phyloP scores from a whole-genome alignment of 2,329 filamentous ascomycete species.

The Penicillium sp. region DNA sequence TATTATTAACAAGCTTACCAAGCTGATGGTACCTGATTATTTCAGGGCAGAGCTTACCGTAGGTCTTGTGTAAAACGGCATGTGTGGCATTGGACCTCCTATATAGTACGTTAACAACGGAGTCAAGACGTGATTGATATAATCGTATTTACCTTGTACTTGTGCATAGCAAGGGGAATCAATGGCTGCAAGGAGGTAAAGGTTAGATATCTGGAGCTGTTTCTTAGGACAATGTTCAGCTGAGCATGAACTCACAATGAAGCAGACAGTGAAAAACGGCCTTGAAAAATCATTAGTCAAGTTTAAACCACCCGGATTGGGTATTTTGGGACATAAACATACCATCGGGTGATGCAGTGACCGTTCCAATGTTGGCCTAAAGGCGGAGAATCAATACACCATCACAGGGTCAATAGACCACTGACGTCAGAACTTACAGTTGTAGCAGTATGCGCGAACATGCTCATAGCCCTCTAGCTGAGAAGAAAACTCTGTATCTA shows the following conservation, averaged over 20 bases:
- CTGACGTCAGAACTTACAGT: constrained; percentile 35
- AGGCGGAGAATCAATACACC: background rate
- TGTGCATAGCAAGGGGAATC: constrained; percentile 40
- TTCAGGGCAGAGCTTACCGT: constrained; percentile 24
- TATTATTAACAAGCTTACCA: background rate
- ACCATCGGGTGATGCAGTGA: constrained; percentile 46
- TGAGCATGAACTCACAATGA: constrained; percentile 33
- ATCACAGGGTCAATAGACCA: background rate
- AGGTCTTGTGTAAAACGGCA: constrained; percentile 40
- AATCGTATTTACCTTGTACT: constrained; percentile 36
- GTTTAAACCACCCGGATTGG: background rate
- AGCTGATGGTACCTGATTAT: background rate
- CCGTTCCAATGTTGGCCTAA: constrained; percentile 46
- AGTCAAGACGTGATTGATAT: background rate
- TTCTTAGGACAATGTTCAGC: background rate
- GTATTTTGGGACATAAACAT: constrained; percentile 11
- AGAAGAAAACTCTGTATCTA: constrained; percentile 42
- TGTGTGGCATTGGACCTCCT: constrained; percentile 41
- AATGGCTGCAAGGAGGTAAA: constrained; percentile 29
- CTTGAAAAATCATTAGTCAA: constrained; percentile 22
- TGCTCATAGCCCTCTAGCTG: constrained; percentile 47
- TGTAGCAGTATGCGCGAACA: constrained; percentile 47
- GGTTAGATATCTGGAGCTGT: constrained; percentile 10
- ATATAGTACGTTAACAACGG: background rate
- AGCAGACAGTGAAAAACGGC: constrained; percentile 49